Evolutionary conservation across 805 yeast species (phyloP), one percentile per base, ranked within the genome.

Genomic region (Candida quercuum): DNA sequence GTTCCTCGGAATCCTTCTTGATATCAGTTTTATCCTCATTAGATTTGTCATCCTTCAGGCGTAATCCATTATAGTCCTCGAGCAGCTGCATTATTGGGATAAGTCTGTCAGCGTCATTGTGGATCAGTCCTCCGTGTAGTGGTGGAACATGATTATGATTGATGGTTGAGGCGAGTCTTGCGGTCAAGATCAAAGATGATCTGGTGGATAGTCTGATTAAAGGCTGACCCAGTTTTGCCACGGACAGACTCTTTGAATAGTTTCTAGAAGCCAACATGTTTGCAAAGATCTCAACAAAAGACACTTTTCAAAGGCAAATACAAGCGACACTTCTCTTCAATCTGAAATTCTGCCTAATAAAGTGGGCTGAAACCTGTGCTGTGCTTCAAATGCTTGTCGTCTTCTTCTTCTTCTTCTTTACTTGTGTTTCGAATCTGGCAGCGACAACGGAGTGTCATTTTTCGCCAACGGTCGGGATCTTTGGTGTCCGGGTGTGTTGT

Each of bases 21-120:
- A 12, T 25, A 12, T 13, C n/a, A 22, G 24, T 9, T 14, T 32
- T 20, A 10, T 35, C 23, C 12, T 31, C 14, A n/a, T 24, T 34
- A 9, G 39, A 38, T 36, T 41, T 37, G 27, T 40, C 40, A 16
- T 35, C 42, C 15, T 33, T 20, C 35, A 26, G 27, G 17, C 17
- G 19, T 23, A 54, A 34, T 3, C 54, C 57, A 26, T 53, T 53
- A 40, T 51, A 36, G 30, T 51, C 44, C 35, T 53, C 54, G 12
- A 53, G 37, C 0, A 52, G 31, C 5, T 46, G 45, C 4, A 40
- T 35, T 49, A 49, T 42, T 5, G 50, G 40, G 2, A 46, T 29
- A 11, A 41, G 42, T 11, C 28, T 39, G 24, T 40, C 16, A 24
- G 20, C 17, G 12, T 33, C 28, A 21, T 32, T 13, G 6, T 32